A percentile compares a stretch with the other conserved stretches of the same genome.
These are phyloP conservation scores for Trichoderma oligosporum DNA, from an alignment of 2,329 filamentous ascomycete genomes.

Conservation along the genomic window DNA sequence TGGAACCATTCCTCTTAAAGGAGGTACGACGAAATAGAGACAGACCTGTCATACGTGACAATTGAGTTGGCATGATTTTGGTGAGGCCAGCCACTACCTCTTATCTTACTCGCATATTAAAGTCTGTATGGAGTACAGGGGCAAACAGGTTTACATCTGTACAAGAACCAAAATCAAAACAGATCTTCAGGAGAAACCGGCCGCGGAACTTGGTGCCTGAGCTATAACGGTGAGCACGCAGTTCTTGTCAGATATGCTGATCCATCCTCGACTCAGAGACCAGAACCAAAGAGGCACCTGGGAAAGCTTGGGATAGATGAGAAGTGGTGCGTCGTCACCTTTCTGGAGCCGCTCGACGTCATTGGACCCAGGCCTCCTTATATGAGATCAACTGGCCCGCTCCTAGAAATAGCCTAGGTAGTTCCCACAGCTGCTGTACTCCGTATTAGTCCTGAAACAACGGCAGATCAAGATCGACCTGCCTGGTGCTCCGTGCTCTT, in stretches of 20 bases:
- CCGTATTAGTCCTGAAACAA: slow-evolving; percentile 23
- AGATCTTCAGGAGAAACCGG: slow-evolving; percentile 20
- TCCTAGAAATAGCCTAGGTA: slow-evolving; percentile 10
- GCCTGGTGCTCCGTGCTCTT: slow-evolving; percentile 3
- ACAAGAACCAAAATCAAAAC: not conserved
- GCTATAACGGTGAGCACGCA: not conserved
- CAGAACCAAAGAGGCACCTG: not conserved
- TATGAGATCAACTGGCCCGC: slow-evolving; percentile 14
- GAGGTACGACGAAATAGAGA: not conserved
- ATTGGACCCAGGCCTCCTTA: slow-evolving; percentile 15
- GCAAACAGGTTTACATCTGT: slow-evolving; percentile 8
- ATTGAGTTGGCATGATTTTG: not conserved
- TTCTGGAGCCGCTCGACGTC: slow-evolving; percentile 15
- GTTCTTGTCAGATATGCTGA: slow-evolving; percentile 14
- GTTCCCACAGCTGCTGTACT: slow-evolving; percentile 7
- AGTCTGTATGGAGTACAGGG: not conserved
- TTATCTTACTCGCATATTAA: not conserved
- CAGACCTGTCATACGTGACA: not conserved
- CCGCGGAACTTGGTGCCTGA: not conserved
- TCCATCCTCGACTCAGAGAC: slow-evolving; percentile 17
- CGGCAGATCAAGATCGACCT: slow-evolving; percentile 26
- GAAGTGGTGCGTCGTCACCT: slow-evolving; percentile 15
- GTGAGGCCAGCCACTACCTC: slow-evolving; percentile 2
- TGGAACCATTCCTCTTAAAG: not conserved
- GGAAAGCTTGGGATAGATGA: not conserved